Evolutionary conservation across 257 asterid species (phyloP).

Genomic region (Petrea volubilis): DNA sequence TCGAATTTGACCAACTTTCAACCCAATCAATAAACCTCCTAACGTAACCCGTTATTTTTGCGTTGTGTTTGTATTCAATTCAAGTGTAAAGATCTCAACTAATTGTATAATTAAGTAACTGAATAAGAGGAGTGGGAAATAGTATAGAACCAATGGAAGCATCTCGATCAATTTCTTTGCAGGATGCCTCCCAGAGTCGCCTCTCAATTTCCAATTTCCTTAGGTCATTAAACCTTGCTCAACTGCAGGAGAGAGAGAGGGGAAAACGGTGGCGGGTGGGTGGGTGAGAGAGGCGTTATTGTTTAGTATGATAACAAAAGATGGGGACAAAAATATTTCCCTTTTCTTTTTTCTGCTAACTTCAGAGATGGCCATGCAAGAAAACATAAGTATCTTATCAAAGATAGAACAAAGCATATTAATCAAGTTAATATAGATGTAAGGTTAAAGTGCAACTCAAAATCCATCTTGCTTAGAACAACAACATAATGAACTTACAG

Average conservation of each 20-base stretch:
- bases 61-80: too few species aligned
- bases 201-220: constrained; percentile 81
- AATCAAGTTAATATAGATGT: neutral
- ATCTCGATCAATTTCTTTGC: constrained; percentile 68
- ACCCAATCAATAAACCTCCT: too few species aligned
- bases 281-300: neutral
- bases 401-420: neutral
- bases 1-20: too few species aligned
- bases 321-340: neutral
- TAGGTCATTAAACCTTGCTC: constrained; percentile 79
- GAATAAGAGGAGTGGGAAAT: too few species aligned
- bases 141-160: too few species aligned
- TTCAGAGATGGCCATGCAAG: neutral
- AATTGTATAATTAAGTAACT: too few species aligned
- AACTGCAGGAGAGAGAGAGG: constrained; percentile 48
- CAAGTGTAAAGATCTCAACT: too few species aligned
- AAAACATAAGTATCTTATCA: neutral
- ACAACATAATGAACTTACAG: neutral
- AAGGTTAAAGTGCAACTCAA: neutral
- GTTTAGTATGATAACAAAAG: neutral
- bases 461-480: neutral
- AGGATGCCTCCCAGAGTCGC: constrained; percentile 94
- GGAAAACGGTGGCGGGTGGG: too few species aligned
- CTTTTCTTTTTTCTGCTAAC: too few species aligned
- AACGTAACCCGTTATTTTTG: too few species aligned